Evolutionary conservation across 108 stramenopile species (phyloP).

Genomic region (Licmophora abbreviata): DNA sequence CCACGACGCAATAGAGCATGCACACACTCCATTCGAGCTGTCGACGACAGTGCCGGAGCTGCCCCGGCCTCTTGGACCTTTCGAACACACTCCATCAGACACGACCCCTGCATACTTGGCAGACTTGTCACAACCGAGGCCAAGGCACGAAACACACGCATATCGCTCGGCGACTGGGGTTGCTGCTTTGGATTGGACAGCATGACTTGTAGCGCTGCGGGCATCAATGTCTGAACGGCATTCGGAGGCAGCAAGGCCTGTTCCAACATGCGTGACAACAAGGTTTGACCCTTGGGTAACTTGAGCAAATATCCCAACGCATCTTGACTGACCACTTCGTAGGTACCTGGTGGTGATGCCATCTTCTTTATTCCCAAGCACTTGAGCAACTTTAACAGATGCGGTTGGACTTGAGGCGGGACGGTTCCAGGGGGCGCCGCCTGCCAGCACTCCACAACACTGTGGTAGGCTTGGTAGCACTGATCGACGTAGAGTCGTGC

Average conservation of each 20-base stretch:
- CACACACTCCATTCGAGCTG: constrained; percentile 54
- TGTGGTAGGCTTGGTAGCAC: constrained; percentile 67
- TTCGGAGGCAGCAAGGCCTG: constrained; percentile 66
- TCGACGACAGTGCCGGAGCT: constrained; percentile 16
- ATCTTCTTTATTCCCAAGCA: constrained; percentile 49
- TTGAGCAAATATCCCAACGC: constrained; percentile 38
- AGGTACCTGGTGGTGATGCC: constrained; percentile 7
- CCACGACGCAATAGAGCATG: constrained; percentile 64
- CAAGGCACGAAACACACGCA: constrained; percentile 48
- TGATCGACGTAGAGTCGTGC: constrained; percentile 76
- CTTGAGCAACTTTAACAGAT: constrained; percentile 57
- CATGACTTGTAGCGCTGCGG: constrained; percentile 29
- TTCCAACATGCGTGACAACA: constrained; percentile 61
- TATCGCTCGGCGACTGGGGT: constrained; percentile 16
- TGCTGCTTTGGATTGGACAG: constrained; percentile 4
- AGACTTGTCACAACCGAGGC: constrained; percentile 41
- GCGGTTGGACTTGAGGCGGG: constrained; percentile 55
- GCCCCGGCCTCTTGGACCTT: constrained; percentile 6
- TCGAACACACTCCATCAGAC: not conserved
- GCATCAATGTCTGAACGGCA: constrained; percentile 57
- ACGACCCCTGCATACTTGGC: constrained; percentile 30
- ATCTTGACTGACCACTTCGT: constrained; percentile 12
- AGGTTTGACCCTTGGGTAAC: constrained; percentile 60
- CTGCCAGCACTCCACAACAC: constrained; percentile 56
- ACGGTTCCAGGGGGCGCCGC: constrained; percentile 26